Percentiles rank a stretch among this genome's conserved stretches.
phyloP scores from a whole-genome alignment of 1,284 basidiomycete species.

The Cutaneotrichosporon sp. region DNA sequence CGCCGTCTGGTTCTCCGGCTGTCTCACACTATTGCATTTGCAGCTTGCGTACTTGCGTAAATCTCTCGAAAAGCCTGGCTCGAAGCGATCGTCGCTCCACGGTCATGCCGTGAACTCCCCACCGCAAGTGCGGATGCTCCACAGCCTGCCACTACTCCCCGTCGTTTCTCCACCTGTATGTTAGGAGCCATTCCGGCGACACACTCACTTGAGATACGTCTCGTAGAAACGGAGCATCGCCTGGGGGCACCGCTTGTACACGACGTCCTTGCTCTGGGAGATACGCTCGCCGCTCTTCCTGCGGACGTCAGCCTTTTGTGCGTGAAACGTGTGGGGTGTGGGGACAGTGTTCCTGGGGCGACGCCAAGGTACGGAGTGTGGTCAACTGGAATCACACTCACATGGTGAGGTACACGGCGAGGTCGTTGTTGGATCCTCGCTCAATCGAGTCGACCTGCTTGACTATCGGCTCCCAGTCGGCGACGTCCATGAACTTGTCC shows the following conservation, averaged over 20 bases:
- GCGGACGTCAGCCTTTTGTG: conserved; percentile 7
- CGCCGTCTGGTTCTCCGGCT: too few relatives aligned
- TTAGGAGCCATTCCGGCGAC: not conserved
- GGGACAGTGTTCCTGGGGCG: not conserved
- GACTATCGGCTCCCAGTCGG: conserved; percentile 50
- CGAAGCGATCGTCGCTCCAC: not conserved
- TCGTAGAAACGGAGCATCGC: conserved; percentile 52
- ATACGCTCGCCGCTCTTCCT: conserved; percentile 46
- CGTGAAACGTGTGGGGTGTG: not conserved
- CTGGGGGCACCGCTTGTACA: conserved; percentile 46
- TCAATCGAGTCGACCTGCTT: conserved; percentile 46
- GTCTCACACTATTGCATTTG: too few relatives aligned
- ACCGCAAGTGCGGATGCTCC: not conserved
- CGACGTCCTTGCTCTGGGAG: conserved; percentile 31
- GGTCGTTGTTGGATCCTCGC: conserved; percentile 27
- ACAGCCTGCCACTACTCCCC: not conserved
- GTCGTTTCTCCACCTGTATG: not conserved
- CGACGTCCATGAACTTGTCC: conserved; percentile 41
- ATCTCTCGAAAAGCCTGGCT: too few relatives aligned
- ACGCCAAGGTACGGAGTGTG: not conserved
- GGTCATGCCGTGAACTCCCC: not conserved
- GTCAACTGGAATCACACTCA: conserved; percentile 30
- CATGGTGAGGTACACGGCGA: conserved; percentile 50
- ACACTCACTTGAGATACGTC: conserved; percentile 45
- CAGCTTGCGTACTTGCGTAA: too few relatives aligned